These are phyloP conservation scores for Pyrenophora teres DNA, from an alignment of 2,329 filamentous ascomycete genomes.

Conservation along the genomic window DNA sequence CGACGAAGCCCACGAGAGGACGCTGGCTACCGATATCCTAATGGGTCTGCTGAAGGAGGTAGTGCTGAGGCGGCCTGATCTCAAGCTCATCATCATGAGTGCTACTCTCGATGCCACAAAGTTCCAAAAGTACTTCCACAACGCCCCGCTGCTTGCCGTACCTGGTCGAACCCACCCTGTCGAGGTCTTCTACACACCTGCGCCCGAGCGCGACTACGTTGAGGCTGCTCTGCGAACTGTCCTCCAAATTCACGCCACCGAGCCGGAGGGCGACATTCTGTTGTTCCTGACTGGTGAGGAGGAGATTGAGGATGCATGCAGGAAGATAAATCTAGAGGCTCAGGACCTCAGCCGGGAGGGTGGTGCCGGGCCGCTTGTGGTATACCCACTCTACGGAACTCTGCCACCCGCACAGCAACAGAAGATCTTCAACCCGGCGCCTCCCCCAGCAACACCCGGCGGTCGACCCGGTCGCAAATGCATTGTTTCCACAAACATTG, in stretches of 20 bases:
- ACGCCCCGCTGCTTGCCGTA: conserved; percentile 90
- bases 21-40: conserved; percentile 92
- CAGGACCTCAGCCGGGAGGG: conserved; percentile 92
- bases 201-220: conserved; percentile 94
- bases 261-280: conserved; percentile 89
- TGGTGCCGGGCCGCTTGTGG: conserved; percentile 83
- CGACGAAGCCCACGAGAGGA: conserved; percentile 96
- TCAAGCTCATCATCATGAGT: conserved; percentile 95
- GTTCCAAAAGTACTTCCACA: conserved; percentile 96
- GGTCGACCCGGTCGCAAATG: conserved; percentile 90
- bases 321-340: conserved; percentile 87
- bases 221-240: conserved; percentile 94
- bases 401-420: conserved; percentile 93
- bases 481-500: conserved; percentile 96
- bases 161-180: conserved; percentile 95
- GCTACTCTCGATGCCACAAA: conserved; percentile 96
- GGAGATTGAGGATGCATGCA: conserved; percentile 94
- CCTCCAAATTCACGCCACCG: conserved; percentile 92
- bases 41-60: conserved; percentile 96
- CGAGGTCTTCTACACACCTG: conserved; percentile 97
- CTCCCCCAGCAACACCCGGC: conserved; percentile 70
- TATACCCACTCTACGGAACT: conserved; percentile 93
- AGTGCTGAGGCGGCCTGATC: conserved; percentile 78
- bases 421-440: conserved; percentile 90
- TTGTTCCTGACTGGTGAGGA: conserved; percentile 97